Evolutionary conservation across 2,329 filamentous ascomycete species (phyloP), one percentile per base, ranked within the genome.

Genomic region (Tolypocladium guangdongense): DNA sequence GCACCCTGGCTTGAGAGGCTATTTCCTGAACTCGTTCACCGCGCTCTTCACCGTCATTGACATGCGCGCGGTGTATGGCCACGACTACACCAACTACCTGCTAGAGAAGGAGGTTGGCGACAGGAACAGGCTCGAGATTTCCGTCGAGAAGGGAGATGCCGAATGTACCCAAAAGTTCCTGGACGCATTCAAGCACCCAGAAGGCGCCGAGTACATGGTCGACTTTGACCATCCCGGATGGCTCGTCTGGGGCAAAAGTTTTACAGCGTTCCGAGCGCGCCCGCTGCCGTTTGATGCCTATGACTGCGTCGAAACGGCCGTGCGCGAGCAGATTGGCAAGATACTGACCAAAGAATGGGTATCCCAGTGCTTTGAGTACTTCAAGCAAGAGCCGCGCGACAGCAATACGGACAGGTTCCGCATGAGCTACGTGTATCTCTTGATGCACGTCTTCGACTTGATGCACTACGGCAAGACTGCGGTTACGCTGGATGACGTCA

Each of bases 311-410:
- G 93, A 99, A 68, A 83, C 72, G 61, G 77, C 77, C 2, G 82
- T 87, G 7, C 84, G 92, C 41, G 78, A 80, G 52, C 87, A 88
- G 63, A 93, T 99, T 63, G 93, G 91, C 49, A 78, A 79, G 53
- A 76, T 90, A 43, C 75, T 99, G 57, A 89, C 88, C 55, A 84
- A 84, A 49, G 81, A 89, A 32, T 99, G 93, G 95, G 84, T 96
- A 60, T 81, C 81, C 45, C 86, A 86, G 50, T 92, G 86, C 69
- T 99, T 99, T 64, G 87, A 85, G 27, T 97, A 92, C 66, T 80
- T 97, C 73, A 97, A 96, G 72, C 93, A 97, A 69, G 92, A 97
- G 68, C 92, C 93, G 2, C 84, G 92, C 46, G 92, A 97, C 65
- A 71, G 82, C 0, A 80, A 79, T 5, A 79, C 87, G 0, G 92